Evolutionary conservation across 495 filamentous ascomycete species (phyloP).

Genomic region (Monascus purpureus): DNA sequence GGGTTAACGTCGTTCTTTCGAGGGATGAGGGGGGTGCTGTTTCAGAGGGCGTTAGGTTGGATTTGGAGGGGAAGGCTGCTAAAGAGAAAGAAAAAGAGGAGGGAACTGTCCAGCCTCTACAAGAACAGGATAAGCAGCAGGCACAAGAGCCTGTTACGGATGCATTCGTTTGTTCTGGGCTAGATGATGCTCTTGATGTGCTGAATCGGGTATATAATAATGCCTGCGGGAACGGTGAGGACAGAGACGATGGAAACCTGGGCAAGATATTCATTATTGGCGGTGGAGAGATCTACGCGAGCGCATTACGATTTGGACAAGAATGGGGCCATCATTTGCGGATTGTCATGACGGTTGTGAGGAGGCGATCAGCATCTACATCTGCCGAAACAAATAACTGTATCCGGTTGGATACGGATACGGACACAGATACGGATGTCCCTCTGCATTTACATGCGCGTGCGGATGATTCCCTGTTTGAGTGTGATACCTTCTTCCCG

Average conservation of each 20-base stretch:
- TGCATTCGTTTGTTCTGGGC: constrained; percentile 22
- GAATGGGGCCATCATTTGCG: constrained; percentile 11
- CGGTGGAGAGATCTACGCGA: constrained; percentile 69
- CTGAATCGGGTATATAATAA: constrained; percentile 17
- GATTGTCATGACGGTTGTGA: constrained; percentile 34
- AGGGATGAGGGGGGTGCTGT: constrained; percentile 24
- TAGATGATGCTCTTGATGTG: constrained; percentile 43
- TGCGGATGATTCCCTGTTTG: constrained; percentile 50
- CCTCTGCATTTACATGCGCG: no score
- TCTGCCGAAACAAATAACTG: background rate
- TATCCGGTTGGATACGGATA: constrained; percentile 15
- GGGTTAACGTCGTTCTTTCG: constrained; percentile 68
- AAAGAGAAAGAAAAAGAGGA: constrained; percentile 9
- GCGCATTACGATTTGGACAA: constrained; percentile 38
- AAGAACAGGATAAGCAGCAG: background rate
- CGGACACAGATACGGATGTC: constrained; percentile 52
- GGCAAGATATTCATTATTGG: constrained; percentile 73
- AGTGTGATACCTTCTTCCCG: constrained; percentile 84
- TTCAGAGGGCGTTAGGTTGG: constrained; percentile 10
- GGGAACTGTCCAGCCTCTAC: constrained; percentile 2
- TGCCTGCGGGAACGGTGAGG: constrained; percentile 5
- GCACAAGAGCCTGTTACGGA: constrained; percentile 12
- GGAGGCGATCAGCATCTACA: constrained; percentile 14
- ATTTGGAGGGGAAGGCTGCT: constrained; percentile 10
- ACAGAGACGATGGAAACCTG: constrained; percentile 6